Evolutionary conservation across 2,329 filamentous ascomycete species (phyloP), one percentile per base, ranked within the genome.

Genomic region (Ceratocystis lukuohia): DNA sequence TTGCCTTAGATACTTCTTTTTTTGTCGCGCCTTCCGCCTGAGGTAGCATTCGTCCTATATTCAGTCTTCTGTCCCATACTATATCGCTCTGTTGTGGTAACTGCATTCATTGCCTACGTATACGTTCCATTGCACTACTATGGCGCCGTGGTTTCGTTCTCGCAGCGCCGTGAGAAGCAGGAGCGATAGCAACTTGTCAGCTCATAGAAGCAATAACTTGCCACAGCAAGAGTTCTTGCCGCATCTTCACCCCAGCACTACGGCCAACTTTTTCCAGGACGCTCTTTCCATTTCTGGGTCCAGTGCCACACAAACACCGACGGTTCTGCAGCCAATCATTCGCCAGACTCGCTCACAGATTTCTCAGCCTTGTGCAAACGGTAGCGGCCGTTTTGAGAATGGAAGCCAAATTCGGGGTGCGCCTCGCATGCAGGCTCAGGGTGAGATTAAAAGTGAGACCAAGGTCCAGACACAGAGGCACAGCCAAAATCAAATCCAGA

Each of bases 81-180:
- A 41, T 25, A 17, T 20, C 50, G 20, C 20, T 15, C 12, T 59
- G 17, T 59, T 59, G 37, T 20, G 25, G 56, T 15, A 59, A 37
- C 30, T 59, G 12, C 56, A 41, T 28, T 48, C 56, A 41, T 28
- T 48, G 6, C n/a, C 8, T 48, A 10, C 46, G 37, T 10, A 15
- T 41, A 41, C 37, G 37, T 41, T 12, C 3, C 37, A 41, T 48
- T 10, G 22, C 48, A 53, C 56, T 8, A 30, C 56, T 30, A 59
- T 59, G 56, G 56, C 56, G 7, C 56, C 56, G 22, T 59, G 56
- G 56, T 59, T 59, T 37, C 56, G 56, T 37, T 37, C 56, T 33
- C 28, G 30, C 3, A 59, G 56, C 56, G 30, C 30, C 30, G 28
- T 59, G 17, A 30, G 28, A 30, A 30, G 48, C 48, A 53, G 56